Base-by-base conservation (phyloP, 805 yeast species). In the Candida multigemmis region DNA sequence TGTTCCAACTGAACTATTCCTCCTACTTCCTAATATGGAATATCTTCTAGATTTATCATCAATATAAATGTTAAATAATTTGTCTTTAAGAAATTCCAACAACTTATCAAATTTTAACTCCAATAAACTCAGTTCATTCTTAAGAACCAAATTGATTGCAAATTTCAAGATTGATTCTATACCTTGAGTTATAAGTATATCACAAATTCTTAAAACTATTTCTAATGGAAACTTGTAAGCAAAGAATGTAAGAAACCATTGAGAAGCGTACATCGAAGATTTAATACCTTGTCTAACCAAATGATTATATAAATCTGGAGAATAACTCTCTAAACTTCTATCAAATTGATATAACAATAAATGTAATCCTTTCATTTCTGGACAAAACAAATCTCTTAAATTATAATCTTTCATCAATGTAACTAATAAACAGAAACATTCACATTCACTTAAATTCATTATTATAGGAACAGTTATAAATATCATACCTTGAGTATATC, bases 401-500 rank as follows among this genome's bases (percentile, higher is more conserved):
- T 74, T 74, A 50, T 91, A 91, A 22, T 71, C 75, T 40, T 79
- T 76, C 96, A 91, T 87, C 34, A 91, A 61, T 24, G 74, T 75
- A 10, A 78, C 83, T 23, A 89, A 60, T 40, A 87, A 50, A 33
- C 91, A 75, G 54, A 89, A 89, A 4, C 94, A 76, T 48, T 89
- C 96, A 24, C 78, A 65, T 38, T 87, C 95, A 20, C 60, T 67
- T 76, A 85, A 71, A 40, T 83, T 83, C 60, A 87, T 64, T 23
- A 86, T 59, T 25, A 91, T 53, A 2, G 98, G 96, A 5, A 85
- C 85, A 0, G 83, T 72, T 23, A 91, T 73, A 45, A 91, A 91
- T 2, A 94, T 94, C 96, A 91, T 86, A 6, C 98, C 97, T 53
- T 91, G 98, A 2, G 96, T 91, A 46, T 91, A 91, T 0, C 98